A percentile compares a stretch with the other conserved stretches of the same genome.
These are phyloP conservation scores for Vickermania ingenoplastis DNA, from an alignment of 208 protist genomes.

Conservation along the genomic window DNA sequence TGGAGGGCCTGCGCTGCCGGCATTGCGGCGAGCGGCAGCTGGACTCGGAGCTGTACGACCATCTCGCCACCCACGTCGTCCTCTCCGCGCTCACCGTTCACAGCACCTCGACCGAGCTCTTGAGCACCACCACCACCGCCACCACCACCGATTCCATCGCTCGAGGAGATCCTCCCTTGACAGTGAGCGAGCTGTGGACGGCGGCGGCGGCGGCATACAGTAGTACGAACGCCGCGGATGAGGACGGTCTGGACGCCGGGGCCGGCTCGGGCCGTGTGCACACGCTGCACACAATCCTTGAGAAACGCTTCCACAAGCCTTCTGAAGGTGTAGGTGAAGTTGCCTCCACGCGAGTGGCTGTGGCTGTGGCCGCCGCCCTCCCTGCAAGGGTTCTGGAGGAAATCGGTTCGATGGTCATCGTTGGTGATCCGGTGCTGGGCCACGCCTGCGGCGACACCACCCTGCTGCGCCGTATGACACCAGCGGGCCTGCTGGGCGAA, in stretches of 20 bases:
- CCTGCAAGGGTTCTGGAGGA: neutral
- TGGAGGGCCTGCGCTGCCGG: slow-evolving; percentile 36
- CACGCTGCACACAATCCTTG: neutral
- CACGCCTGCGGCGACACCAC: slow-evolving; percentile 60
- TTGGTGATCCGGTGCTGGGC: slow-evolving; percentile 29
- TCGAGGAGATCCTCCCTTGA: too few relatives aligned
- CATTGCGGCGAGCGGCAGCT: slow-evolving; percentile 59
- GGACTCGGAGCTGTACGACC: slow-evolving; percentile 34
- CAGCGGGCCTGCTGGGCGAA: slow-evolving; percentile 25
- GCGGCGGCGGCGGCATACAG: too few relatives aligned
- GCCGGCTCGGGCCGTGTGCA: neutral
- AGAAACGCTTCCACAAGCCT: neutral
- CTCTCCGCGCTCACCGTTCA: slow-evolving; percentile 13
- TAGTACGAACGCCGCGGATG: too few relatives aligned
- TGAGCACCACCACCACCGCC: neutral
- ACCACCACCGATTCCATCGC: neutral
- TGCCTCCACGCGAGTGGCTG: neutral
- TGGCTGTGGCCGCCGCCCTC: neutral
- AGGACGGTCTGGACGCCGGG: too few relatives aligned
- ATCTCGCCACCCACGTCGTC: slow-evolving; percentile 51
- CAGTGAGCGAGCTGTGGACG: too few relatives aligned
- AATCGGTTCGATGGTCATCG: slow-evolving; percentile 35
- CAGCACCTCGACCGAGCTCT: neutral
- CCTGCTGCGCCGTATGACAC: slow-evolving; percentile 31
- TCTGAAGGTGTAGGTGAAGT: neutral